Percentiles rank a stretch among this genome's conserved stretches.
These are phyloP conservation scores for Solanum lignicaule DNA, from an alignment of 257 asterid genomes.

Conservation along the genomic window DNA sequence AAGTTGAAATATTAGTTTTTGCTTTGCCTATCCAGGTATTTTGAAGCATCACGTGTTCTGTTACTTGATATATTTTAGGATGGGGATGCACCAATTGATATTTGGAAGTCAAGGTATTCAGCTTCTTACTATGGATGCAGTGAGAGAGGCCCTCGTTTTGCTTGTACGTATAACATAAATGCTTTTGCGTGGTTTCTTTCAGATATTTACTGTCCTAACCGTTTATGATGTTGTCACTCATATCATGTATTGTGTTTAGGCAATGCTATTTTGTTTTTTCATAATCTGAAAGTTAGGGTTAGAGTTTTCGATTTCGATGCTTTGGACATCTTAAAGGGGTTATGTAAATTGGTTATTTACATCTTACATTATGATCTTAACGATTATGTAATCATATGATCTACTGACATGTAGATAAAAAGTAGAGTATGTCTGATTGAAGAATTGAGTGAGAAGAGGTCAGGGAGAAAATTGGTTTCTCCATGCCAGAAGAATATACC, in stretches of 20 bases:
- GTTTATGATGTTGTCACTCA: neutral
- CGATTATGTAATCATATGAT: neutral
- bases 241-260: neutral
- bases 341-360: neutral
- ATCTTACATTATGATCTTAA: neutral
- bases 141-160: slow-evolving; percentile 53
- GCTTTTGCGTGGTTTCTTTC: neutral
- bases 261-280: neutral
- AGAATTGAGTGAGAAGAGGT: neutral
- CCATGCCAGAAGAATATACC: neutral
- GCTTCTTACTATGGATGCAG: slow-evolving; percentile 79
- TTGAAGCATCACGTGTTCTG: neutral
- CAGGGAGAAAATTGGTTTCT: neutral
- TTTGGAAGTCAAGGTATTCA: slow-evolving; percentile 85
- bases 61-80: slow-evolving; percentile 33
- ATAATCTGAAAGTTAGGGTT: neutral
- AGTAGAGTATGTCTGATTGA: neutral
- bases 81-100: slow-evolving; percentile 55
- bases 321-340: neutral
- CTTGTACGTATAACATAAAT: slow-evolving; percentile 50
- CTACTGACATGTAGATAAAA: neutral
- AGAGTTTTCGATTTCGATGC: neutral
- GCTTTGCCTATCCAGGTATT: neutral
- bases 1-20: neutral
- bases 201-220: neutral